Evolutionary conservation across 352 stramenopile species (phyloP), one percentile per base, ranked within the genome.

Genomic region (Phytophthora pisi): DNA sequence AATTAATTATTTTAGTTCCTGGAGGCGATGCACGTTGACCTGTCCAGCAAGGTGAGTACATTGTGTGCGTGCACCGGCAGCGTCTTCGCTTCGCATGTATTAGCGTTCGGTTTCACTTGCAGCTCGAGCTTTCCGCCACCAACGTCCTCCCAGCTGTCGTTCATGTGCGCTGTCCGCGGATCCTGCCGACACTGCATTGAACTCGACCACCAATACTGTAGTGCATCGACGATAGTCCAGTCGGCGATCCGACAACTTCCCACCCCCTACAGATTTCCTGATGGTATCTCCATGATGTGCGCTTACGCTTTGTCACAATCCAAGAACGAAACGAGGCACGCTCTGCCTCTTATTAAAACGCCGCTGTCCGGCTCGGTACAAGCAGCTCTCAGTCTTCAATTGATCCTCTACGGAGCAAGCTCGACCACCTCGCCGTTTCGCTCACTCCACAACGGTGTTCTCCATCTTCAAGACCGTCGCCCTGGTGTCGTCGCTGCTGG

Each of bases 231-330:
- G 26, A 5, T 30, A 30, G 26, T 30, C 26, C 26, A 30, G 26
- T 30, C 3, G 26, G 26, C 26, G 26, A 30, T 30, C 26, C 26
- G 26, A 30, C 26, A 30, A 30, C 26, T 30, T 56, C 47, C 62
- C 46, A 58, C 26, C 55, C 61, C 61, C 53, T 57, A 57, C 53
- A 49, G 36, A 15, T 64, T 62, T 61, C 55, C 62, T 31, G 38
- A 65, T 70, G 62, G 46, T 69, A 69, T 69, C 62, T 5, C 40
- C 54, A 57, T 59, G 62, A 64, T 70, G 51, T 45, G 62, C 20
- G 61, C 40, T 68, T 69, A 64, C 55, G 49, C n/a, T 51, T 59
- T 64, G 62, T 46, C 55, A 51, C 43, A 51, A 18, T 28, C 20
- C 31, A 40, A 40, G 31, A 31, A 51, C 18, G 43, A 23, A 50